Conservation (phyloP, 2,329 filamentous ascomycete genomes). For the Cercospora janseana region DNA sequence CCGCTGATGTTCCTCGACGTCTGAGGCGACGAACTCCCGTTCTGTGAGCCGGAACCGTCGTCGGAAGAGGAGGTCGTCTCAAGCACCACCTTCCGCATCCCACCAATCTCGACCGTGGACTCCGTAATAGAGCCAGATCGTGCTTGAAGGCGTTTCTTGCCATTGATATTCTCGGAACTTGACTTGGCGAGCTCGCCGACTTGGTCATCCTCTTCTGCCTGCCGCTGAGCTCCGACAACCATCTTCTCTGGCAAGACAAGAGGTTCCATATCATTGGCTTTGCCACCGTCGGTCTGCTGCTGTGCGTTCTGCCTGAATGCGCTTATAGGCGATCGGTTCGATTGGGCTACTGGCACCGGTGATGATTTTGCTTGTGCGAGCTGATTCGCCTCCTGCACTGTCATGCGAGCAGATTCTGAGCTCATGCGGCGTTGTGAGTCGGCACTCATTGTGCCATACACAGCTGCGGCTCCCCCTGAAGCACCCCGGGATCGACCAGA, state of each 20-base stretch:
- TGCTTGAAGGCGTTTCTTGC: slow-evolving; percentile 42
- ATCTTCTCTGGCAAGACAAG: slow-evolving; percentile 15
- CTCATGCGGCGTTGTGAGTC: slow-evolving; percentile 19
- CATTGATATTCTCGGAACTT: slow-evolving; percentile 22
- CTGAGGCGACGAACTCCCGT: slow-evolving; percentile 12
- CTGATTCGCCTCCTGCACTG: slow-evolving; percentile 28
- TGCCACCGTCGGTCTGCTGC: slow-evolving; percentile 2
- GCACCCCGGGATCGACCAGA: slow-evolving; percentile 45
- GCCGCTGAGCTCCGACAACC: slow-evolving; percentile 10
- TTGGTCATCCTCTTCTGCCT: slow-evolving; percentile 21
- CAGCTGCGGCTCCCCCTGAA: slow-evolving; percentile 64
- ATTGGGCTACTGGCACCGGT: slow-evolving; percentile 1
- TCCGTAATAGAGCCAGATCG: slow-evolving; percentile 77
- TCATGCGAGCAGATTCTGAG: slow-evolving; percentile 18
- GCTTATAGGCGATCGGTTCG: slow-evolving; percentile 1
- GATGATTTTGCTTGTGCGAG: slow-evolving; percentile 28
- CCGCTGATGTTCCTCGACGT: slow-evolving; percentile 11
- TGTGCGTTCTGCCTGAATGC: slow-evolving; percentile 9
- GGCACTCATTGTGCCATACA: slow-evolving; percentile 45
- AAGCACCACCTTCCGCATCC: slow-evolving; percentile 72
- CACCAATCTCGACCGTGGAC: slow-evolving; percentile 70
- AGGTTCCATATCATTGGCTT: not conserved
- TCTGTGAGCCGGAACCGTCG: slow-evolving; percentile 13
- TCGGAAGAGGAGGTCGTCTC: slow-evolving; percentile 54
- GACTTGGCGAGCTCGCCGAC: slow-evolving; percentile 19